Conservation (phyloP, 257 asterid genomes). For the Fraxinus excelsior region DNA sequence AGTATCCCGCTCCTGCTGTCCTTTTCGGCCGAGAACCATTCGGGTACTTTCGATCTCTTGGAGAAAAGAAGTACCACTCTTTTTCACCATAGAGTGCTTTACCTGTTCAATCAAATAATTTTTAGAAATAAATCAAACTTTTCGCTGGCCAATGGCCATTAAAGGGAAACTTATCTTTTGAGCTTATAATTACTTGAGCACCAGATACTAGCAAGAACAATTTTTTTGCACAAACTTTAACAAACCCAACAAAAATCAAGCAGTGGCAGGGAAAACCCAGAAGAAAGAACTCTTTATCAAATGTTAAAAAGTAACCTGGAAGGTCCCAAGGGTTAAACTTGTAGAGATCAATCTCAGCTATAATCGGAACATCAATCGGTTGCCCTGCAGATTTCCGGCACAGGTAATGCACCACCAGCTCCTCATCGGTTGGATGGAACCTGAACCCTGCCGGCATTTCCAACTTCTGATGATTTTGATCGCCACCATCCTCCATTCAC, state of each 20-base stretch:
- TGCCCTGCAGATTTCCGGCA: constrained; percentile 53
- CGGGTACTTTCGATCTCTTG: constrained; percentile 71
- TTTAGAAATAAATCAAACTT: background rate
- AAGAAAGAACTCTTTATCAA: too few species aligned
- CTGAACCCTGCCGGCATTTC: constrained; percentile 44
- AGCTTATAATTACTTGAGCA: too few species aligned
- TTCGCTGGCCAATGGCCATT: too few species aligned
- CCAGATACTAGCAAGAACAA: too few species aligned
- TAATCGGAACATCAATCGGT: constrained; percentile 45
- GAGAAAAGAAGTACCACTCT: constrained; percentile 72
- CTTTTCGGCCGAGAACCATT: constrained; percentile 75
- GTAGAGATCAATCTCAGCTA: constrained; percentile 78
- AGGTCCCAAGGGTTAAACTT: constrained; percentile 77
- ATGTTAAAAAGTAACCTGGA: constrained; percentile 44
- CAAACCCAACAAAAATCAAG: background rate
- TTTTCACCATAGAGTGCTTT: constrained; percentile 66
- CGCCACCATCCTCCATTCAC: constrained; percentile 38
- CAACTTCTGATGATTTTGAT: constrained; percentile 24
- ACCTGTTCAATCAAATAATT: constrained; percentile 25
- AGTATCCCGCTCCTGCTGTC: constrained; percentile 64
- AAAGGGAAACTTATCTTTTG: too few species aligned
- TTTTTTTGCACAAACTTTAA: too few species aligned
- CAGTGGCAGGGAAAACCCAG: background rate
- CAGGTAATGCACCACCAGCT: constrained; percentile 42
- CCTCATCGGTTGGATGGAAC: constrained; percentile 49